These are phyloP conservation scores for Corchorus olitorius DNA, from an alignment of 345 rosid species.

Conservation along the genomic window DNA sequence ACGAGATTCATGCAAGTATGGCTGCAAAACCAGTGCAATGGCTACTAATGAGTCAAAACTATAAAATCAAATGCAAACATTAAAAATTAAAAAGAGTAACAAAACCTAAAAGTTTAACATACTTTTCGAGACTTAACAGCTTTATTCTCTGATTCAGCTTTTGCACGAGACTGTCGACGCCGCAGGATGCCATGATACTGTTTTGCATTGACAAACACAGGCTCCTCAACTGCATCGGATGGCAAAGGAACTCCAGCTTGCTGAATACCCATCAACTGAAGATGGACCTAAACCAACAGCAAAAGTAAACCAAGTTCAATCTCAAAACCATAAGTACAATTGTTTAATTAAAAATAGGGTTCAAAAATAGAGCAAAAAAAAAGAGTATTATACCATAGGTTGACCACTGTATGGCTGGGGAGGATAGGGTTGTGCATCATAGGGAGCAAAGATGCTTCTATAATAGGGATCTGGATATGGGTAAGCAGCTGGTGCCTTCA, in stretches of 20 bases:
- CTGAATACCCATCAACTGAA: constrained; percentile 97
- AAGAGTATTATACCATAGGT: constrained; percentile 54
- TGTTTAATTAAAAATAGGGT: neutral
- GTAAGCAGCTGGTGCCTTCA: constrained; percentile 73
- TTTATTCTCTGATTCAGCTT: constrained; percentile 81
- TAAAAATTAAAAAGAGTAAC: neutral
- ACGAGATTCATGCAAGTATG: constrained; percentile 96
- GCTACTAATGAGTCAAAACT: constrained; percentile 14
- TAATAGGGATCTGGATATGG: constrained; percentile 96
- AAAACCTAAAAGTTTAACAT: neutral
- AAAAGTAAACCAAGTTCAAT: neutral
- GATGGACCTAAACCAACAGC: constrained; percentile 57
- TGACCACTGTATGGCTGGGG: constrained; percentile 77
- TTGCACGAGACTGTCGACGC: constrained; percentile 94
- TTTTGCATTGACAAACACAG: constrained; percentile 96
- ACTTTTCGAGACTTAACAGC: constrained; percentile 76
- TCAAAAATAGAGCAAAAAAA: constrained; percentile 2
- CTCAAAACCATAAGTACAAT: neutral
- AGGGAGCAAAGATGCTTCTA: constrained; percentile 91
- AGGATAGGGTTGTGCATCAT: constrained; percentile 70
- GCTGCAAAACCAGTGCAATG: constrained; percentile 48
- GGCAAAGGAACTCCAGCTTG: constrained; percentile 97
- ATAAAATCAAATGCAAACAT: neutral
- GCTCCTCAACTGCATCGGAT: constrained; percentile 91
- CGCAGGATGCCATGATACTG: constrained; percentile 97